Percentiles rank a stretch among this genome's conserved stretches.
phyloP scores from a whole-genome alignment of 164 flowering plant genomes.

The Umbilicus rupestris region DNA sequence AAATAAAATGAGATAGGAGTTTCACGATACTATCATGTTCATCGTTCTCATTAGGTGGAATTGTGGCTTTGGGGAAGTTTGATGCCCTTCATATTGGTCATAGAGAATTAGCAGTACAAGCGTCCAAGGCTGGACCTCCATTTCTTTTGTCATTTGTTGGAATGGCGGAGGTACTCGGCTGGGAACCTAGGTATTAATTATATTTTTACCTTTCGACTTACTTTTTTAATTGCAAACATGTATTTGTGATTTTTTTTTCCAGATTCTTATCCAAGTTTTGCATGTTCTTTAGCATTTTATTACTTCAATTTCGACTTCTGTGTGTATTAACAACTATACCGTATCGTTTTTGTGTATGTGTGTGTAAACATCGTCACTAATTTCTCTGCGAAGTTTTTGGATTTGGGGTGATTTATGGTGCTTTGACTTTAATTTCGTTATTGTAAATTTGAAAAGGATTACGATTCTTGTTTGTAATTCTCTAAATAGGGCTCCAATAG shows the following conservation, averaged over 20 bases:
- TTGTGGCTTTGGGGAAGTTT: conserved; percentile 95
- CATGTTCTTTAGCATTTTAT: too few relatives aligned
- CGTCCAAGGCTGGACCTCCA: conserved; percentile 74
- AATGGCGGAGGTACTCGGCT: conserved; percentile 93
- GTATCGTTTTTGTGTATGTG: too few relatives aligned
- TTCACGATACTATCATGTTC: background rate
- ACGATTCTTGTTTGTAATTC: background rate
- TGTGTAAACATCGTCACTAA: too few relatives aligned
- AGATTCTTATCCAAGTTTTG: too few relatives aligned
- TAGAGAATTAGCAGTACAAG: conserved; percentile 89
- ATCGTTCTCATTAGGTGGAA: conserved; percentile 52
- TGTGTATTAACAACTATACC: too few relatives aligned
- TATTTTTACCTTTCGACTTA: too few relatives aligned
- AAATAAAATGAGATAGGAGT: background rate
- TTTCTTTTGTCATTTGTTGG: conserved; percentile 88
- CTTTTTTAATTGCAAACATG: background rate
- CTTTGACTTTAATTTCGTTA: too few relatives aligned
- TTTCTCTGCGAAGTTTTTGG: too few relatives aligned
- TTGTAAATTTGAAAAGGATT: too few relatives aligned
- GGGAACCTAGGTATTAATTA: conserved; percentile 68
- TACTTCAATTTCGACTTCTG: too few relatives aligned
- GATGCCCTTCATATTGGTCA: conserved; percentile 99
- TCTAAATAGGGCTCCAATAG: conserved; percentile 68
- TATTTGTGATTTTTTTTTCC: too few relatives aligned
- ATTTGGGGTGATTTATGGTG: too few relatives aligned